phyloP scores from a whole-genome alignment of 805 yeast species.

The Suhomyces xylopsoci region DNA sequence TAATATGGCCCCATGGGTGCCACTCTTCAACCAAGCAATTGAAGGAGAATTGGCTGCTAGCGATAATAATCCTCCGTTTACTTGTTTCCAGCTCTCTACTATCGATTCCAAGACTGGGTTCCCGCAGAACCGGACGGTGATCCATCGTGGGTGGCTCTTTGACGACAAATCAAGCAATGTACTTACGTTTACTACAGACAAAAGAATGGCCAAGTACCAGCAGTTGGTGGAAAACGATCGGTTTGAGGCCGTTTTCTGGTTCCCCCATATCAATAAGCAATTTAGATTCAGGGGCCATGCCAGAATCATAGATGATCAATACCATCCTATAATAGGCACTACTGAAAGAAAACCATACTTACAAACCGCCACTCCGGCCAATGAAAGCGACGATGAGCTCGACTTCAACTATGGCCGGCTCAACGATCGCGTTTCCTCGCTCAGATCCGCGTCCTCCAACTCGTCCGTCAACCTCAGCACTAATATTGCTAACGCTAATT shows the following conservation, averaged over 20 bases:
- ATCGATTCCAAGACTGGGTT: conserved; percentile 45
- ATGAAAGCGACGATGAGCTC: background rate
- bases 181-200: conserved; percentile 68
- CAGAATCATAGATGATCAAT: conserved; percentile 35
- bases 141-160: conserved; percentile 73
- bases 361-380: background rate
- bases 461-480: conserved; percentile 1
- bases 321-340: conserved; percentile 21
- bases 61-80: conserved; percentile 42
- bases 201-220: conserved; percentile 59
- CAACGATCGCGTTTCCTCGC: background rate
- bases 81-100: conserved; percentile 66
- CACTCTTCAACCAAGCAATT: conserved; percentile 54
- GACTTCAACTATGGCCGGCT: background rate
- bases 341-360: conserved; percentile 32
- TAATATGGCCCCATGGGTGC: conserved; percentile 72
- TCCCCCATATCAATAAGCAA: conserved; percentile 59
- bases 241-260: conserved; percentile 78
- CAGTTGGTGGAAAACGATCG: conserved; percentile 51
- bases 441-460: conserved; percentile 8
- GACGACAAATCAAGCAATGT: conserved; percentile 65
- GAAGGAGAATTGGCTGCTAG: conserved; percentile 38
- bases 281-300: conserved; percentile 71
- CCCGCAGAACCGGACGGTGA: conserved; percentile 70
- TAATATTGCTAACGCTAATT: background rate